Percentiles rank a stretch among this genome's conserved stretches.
phyloP scores from a whole-genome alignment of 495 filamentous ascomycete genomes.

The Aspergillus diversus region DNA sequence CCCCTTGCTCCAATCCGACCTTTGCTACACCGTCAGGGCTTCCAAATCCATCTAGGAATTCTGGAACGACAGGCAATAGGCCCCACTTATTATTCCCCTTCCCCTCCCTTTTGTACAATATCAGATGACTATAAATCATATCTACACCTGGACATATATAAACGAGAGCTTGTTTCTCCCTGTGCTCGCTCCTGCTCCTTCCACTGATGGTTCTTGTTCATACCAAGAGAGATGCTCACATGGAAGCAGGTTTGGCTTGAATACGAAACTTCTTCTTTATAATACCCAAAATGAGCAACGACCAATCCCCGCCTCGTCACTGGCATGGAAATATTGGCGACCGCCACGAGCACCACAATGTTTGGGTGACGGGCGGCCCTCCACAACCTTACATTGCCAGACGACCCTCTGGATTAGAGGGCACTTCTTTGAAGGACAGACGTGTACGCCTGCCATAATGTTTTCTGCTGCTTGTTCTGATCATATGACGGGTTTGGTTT shows the following conservation, averaged over 20 bases:
- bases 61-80: no score
- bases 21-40: no score
- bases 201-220: background rate
- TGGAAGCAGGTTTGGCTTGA: background rate
- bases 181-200: background rate
- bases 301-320: constrained; percentile 36
- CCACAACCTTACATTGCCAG: constrained; percentile 29
- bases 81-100: no score
- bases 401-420: constrained; percentile 29
- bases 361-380: constrained; percentile 46
- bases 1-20: no score
- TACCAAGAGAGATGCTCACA: background rate
- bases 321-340: constrained; percentile 47
- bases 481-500: no score
- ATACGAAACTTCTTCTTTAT: background rate
- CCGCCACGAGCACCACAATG: constrained; percentile 48
- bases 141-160: no score
- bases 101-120: no score
- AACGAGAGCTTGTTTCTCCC: no score
- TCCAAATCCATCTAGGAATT: no score
- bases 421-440: constrained; percentile 25
- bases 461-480: background rate
- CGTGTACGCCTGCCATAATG: constrained; percentile 22
- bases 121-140: no score
- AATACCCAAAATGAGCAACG: constrained; percentile 28